A percentile compares a stretch with the other conserved stretches of the same genome.
Conservation (phyloP, 2,329 filamentous ascomycete species). For the Claviceps maximensis region DNA sequence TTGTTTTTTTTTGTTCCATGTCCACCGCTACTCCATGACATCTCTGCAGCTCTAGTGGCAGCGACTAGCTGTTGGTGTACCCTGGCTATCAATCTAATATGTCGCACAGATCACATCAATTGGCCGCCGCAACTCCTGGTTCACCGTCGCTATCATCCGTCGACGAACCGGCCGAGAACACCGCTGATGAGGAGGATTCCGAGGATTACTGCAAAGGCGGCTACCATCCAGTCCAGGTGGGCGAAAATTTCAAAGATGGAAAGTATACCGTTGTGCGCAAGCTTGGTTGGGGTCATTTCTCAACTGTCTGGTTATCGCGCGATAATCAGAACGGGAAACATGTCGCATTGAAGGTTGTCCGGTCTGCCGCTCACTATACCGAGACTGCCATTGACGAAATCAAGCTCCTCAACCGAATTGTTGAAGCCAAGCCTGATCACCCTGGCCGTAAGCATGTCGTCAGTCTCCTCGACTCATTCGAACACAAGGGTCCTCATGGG, state of each 20-base stretch:
- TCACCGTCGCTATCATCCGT: conserved; percentile 69
- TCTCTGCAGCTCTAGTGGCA: conserved; percentile 1
- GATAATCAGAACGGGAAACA: conserved; percentile 86
- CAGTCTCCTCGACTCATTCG: conserved; percentile 89
- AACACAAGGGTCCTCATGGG: conserved; percentile 93
- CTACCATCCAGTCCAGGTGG: conserved; percentile 88
- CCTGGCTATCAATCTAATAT: conserved; percentile 4
- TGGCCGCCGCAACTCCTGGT: conserved; percentile 47
- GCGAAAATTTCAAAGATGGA: conserved; percentile 94
- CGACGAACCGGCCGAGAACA: conserved; percentile 79
- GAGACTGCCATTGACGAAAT: conserved; percentile 99
- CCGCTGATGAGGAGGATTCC: conserved; percentile 94
- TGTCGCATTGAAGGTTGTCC: conserved; percentile 93
- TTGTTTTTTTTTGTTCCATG: not conserved
- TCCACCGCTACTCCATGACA: conserved; percentile 1
- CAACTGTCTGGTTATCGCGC: conserved; percentile 77
- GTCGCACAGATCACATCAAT: conserved; percentile 36
- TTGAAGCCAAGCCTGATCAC: conserved; percentile 87
- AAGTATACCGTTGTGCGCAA: conserved; percentile 95
- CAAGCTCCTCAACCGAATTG: conserved; percentile 93
- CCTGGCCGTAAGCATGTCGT: conserved; percentile 92
- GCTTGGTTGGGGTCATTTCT: conserved; percentile 96
- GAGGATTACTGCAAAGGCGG: conserved; percentile 99
- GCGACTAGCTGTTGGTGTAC: conserved; percentile 8
- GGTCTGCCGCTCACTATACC: conserved; percentile 95